Evolutionary conservation across 108 stramenopile species (phyloP).

Genomic region (Nitzschia sp.): DNA sequence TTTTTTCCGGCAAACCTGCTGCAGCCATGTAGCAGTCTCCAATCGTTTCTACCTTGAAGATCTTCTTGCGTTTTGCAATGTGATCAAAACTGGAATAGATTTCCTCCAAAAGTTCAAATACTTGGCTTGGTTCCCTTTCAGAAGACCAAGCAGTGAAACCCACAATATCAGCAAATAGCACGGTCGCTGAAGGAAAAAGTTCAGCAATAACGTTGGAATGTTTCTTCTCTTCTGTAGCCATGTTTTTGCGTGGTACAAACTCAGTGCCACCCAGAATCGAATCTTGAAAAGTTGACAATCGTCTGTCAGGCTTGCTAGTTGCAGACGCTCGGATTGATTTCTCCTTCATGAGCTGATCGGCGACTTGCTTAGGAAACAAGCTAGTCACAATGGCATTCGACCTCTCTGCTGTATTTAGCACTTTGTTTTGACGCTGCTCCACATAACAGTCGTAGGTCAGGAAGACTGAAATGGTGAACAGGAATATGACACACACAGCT

Average conservation of each 20-base stretch:
- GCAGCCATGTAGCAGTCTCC: constrained; percentile 16
- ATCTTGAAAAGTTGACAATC: not conserved
- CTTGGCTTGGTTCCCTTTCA: constrained; percentile 10
- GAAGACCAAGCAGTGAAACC: constrained; percentile 21
- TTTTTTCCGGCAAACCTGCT: not conserved
- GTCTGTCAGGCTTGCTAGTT: too few relatives aligned
- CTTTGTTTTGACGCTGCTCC: not conserved
- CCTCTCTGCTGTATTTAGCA: constrained; percentile 5
- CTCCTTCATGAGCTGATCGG: constrained; percentile 8
- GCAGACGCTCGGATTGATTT: not conserved
- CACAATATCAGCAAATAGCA: constrained; percentile 9
- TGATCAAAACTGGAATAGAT: not conserved
- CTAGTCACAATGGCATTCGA: not conserved
- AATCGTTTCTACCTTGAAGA: constrained; percentile 18
- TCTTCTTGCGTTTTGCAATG: not conserved
- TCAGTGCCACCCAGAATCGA: not conserved
- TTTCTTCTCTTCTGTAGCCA: not conserved
- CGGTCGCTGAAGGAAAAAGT: constrained; percentile 36
- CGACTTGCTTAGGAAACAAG: constrained; percentile 1
- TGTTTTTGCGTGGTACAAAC: not conserved
- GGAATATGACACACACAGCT: not conserved
- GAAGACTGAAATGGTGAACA: constrained; percentile 7
- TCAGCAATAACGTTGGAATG: constrained; percentile 20
- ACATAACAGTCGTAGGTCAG: constrained; percentile 6
- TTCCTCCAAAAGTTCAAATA: not conserved